Evolutionary conservation across 2,329 filamentous ascomycete genomes (phyloP).

Genomic region (Microdochium trichocladiopsis): DNA sequence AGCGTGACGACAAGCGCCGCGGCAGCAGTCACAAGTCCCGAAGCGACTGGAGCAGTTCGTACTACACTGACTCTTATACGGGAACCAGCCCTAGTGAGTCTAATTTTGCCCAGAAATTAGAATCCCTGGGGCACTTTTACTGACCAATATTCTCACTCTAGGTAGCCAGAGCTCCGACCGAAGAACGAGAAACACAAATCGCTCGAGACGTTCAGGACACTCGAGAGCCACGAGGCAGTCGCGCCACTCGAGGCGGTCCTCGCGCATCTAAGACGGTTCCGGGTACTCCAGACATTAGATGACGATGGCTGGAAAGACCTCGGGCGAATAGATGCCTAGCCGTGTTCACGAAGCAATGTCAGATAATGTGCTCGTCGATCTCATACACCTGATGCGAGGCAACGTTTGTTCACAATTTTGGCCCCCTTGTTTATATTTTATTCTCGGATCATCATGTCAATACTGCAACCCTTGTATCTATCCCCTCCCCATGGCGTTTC

Average conservation of each 20-base stretch:
- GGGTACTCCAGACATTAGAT: no score
- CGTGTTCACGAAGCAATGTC: no score
- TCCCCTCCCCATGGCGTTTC: no score
- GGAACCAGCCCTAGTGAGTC: slow-evolving; percentile 45
- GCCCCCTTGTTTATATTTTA: no score
- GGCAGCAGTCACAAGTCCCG: slow-evolving; percentile 29
- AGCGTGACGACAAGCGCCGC: slow-evolving; percentile 36
- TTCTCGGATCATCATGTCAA: no score
- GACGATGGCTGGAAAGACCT: no score
- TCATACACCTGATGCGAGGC: no score
- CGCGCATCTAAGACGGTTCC: neutral
- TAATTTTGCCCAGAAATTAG: slow-evolving; percentile 7
- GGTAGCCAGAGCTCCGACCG: slow-evolving; percentile 39
- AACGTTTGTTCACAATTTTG: no score
- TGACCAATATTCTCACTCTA: slow-evolving; percentile 18
- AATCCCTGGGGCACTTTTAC: slow-evolving; percentile 12
- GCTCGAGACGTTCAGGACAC: slow-evolving; percentile 18
- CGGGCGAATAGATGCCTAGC: no score
- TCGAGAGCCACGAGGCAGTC: slow-evolving; percentile 16
- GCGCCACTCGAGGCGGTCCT: slow-evolving; percentile 11
- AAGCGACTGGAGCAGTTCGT: slow-evolving; percentile 41
- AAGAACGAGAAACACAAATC: slow-evolving; percentile 27
- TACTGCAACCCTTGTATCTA: no score
- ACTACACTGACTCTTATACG: slow-evolving; percentile 47
- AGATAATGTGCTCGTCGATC: no score